Base-by-base conservation (phyloP, 768 basidiomycete species). In the Leccinum uliginosum region DNA sequence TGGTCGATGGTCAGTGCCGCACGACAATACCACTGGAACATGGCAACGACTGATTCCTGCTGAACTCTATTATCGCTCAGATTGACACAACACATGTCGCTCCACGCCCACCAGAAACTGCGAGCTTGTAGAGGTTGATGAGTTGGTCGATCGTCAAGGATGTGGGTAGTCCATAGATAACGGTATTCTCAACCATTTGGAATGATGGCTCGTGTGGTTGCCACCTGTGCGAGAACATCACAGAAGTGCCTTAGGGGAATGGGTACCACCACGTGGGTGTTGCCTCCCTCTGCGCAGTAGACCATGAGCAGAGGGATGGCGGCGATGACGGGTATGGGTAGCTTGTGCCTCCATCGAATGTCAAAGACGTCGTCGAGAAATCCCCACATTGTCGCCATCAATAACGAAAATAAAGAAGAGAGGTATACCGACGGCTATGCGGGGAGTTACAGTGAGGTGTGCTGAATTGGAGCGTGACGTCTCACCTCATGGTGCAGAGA, bases 341-440 rank as follows among this genome's bases (percentile, higher is more conserved):
- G 75, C 71, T 99, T 99, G 74, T 98, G 93, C 56, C 97, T 76
- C 97, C 97, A 99, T 17, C 97, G 86, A 62, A 99, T 98, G 70
- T 99, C 97, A 63, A 98, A 99, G 4, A 98, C 82, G 71, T 99
- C 97, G 66, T 99, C 97, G 46, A 98, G 78, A 69, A 99, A 96
- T 30, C 97, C 97, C 8, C 98, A 83, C 58, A 98, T 79, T 0
- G 94, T 95, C 0, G 97, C 95, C 44, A 92, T 91, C 32, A 98
- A 75, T 35, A 99, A 78, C 0, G 91, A 94, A 17, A 99, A 80
- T 7, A 99, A 67, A 9, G 93, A 92, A 0, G 97, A 95, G 46
- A 99, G 79, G 73, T 97, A 99, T 6, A 95, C 84, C 1, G 96
- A 84, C 57, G 98, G 79, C 91, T 98, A 59, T 19, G 38, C 17